Percentiles rank a stretch among this genome's conserved stretches.
Evolutionary conservation across 768 basidiomycete species (phyloP).

Genomic region (Kwoniella mangroviensis): DNA sequence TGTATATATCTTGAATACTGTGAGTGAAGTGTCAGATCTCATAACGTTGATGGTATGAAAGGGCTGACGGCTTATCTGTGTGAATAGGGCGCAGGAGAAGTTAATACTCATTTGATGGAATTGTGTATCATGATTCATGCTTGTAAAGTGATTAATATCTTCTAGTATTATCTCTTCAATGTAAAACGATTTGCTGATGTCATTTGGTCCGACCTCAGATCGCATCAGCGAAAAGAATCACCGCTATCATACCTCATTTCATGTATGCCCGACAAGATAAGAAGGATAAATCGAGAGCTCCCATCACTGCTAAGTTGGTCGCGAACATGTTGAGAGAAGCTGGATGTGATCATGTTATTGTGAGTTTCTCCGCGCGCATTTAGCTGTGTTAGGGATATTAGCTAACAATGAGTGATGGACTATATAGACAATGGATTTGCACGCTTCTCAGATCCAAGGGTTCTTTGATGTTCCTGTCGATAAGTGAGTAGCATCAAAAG

Average conservation of each 20-base stretch:
- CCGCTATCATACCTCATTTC: slow-evolving; percentile 96
- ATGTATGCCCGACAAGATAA: slow-evolving; percentile 97
- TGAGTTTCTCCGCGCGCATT: slow-evolving; percentile 29
- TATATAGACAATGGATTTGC: slow-evolving; percentile 85
- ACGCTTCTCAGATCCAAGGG: slow-evolving; percentile 96
- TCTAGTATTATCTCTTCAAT: background rate
- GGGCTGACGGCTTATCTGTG: background rate
- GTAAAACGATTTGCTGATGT: background rate
- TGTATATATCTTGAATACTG: slow-evolving; percentile 90
- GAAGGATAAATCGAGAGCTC: slow-evolving; percentile 93
- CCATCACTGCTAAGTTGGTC: slow-evolving; percentile 97
- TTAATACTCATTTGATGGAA: slow-evolving; percentile 97
- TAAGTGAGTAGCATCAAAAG: slow-evolving; percentile 61
- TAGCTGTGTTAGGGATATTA: background rate
- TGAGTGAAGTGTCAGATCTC: slow-evolving; percentile 27
- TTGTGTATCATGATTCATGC: slow-evolving; percentile 98
- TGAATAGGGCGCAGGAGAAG: slow-evolving; percentile 63
- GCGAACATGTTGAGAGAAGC: slow-evolving; percentile 98
- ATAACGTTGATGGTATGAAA: background rate
- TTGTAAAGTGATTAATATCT: slow-evolving; percentile 66
- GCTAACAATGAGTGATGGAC: background rate
- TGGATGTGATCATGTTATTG: slow-evolving; percentile 95
- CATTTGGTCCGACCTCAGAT: slow-evolving; percentile 59
- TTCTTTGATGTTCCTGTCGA: slow-evolving; percentile 99
- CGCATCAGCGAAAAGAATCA: slow-evolving; percentile 90